Base-by-base conservation (phyloP, 2,329 filamentous ascomycete species). In the Talaromyces atroroseus region DNA sequence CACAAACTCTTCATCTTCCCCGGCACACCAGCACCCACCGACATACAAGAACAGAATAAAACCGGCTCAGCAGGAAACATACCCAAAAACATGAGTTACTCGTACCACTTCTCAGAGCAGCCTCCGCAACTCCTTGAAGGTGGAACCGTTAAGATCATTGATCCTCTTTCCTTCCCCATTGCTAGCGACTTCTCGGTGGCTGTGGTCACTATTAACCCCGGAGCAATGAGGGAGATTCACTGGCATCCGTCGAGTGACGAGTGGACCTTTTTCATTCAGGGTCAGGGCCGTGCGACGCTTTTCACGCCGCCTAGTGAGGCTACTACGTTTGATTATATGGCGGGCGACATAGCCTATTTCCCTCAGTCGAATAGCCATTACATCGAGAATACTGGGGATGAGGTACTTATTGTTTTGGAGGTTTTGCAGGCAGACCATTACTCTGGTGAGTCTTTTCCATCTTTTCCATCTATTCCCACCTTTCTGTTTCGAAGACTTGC, bases 171-270 rank as follows among this genome's bases (percentile, higher is more conserved):
- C 71, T 92, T 92, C 67, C 83, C 84, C 29, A 80, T 90, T 59
- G 88, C 87, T 47, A 85, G 82, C 69, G 88, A 85, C 0, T 81
- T 91, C 20, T 86, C 88, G 0, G 87, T 88, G 0, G 88, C 87
- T 1, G 81, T 90, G 64, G 80, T 89, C 18, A 81, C 81, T 38
- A 88, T 92, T 59, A 76, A 87, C 61, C 87, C 88, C 0, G 86
- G 86, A 14, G 86, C 85, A 0, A 76, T 91, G 67, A 81, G 88
- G 10, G 88, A 90, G 73, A 90, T 92, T 79, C 88, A 92, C 75
- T 92, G 88, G 88, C 88, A 92, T 66, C 87, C 87, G 0, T 84
- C 83, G 46, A 87, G 87, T 12, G 88, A 91, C 65, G 88, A 91
- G 69, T 92, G 88, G 88, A 88, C 84, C 6, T 92, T 88, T 71